Percentiles rank a stretch among this genome's conserved stretches.
Evolutionary conservation across 2,329 filamentous ascomycete genomes (phyloP).

Genomic region (Pseudocercospora eumusae): DNA sequence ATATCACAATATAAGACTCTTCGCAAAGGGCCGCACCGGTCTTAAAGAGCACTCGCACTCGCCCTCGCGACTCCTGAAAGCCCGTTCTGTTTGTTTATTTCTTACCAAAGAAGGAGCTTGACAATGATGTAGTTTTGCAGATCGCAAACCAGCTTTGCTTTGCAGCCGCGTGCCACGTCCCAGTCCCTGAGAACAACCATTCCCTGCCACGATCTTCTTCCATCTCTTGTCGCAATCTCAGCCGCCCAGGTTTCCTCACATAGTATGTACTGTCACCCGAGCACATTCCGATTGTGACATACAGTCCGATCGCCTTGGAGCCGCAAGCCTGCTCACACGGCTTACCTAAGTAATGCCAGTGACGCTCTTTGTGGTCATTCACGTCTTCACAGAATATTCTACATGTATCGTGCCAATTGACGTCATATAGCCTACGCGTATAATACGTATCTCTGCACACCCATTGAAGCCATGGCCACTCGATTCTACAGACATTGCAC

Average conservation of each 20-base stretch:
- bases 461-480: background rate
- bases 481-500: background rate
- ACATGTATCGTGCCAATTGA: background rate
- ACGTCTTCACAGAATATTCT: background rate
- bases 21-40: background rate
- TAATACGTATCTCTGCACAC: background rate
- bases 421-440: background rate
- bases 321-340: background rate
- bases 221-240: slow-evolving; percentile 2
- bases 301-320: background rate
- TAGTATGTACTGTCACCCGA: too few species aligned
- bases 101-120: background rate
- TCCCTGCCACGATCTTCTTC: background rate
- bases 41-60: background rate
- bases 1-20: background rate
- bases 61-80: background rate
- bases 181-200: slow-evolving; percentile 5
- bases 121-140: background rate
- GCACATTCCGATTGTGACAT: background rate
- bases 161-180: background rate
- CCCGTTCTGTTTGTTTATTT: slow-evolving; percentile 4
- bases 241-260: slow-evolving; percentile 4
- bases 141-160: background rate
- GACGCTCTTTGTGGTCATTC: background rate
- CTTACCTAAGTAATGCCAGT: background rate